These are phyloP conservation scores for Nicotiana rustica DNA, from an alignment of 305 asterid species.

Conservation along the genomic window DNA sequence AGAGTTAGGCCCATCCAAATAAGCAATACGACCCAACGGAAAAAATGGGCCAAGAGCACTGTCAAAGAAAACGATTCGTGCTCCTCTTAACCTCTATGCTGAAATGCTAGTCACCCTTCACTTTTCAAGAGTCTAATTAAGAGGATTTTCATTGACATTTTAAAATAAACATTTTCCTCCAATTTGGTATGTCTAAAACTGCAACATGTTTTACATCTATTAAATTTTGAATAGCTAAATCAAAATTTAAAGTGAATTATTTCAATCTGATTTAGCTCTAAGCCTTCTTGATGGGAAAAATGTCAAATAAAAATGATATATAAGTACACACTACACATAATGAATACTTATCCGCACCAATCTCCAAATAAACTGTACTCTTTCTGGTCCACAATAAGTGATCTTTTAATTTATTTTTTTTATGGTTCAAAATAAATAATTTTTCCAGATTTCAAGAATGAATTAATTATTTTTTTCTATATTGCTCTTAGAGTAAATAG, in stretches of 20 bases:
- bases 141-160: neutral
- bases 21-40: neutral
- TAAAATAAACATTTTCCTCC: neutral
- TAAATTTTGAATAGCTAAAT: neutral
- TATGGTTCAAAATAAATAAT: too few relatives aligned
- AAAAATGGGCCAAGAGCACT: neutral
- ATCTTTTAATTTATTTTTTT: too few relatives aligned
- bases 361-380: neutral
- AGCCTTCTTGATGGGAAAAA: neutral
- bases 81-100: neutral
- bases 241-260: neutral
- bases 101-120: neutral
- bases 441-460: too few relatives aligned
- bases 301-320: neutral
- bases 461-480: too few relatives aligned
- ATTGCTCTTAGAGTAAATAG: too few relatives aligned
- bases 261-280: neutral
- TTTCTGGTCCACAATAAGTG: too few relatives aligned
- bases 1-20: neutral
- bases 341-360: neutral
- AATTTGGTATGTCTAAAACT: neutral
- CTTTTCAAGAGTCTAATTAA: neutral
- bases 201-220: too few relatives aligned
- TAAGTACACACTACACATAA: neutral
- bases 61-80: neutral